Evolutionary conservation across 441 rosid genomes (phyloP).

Genomic region (Viola pubescens): DNA sequence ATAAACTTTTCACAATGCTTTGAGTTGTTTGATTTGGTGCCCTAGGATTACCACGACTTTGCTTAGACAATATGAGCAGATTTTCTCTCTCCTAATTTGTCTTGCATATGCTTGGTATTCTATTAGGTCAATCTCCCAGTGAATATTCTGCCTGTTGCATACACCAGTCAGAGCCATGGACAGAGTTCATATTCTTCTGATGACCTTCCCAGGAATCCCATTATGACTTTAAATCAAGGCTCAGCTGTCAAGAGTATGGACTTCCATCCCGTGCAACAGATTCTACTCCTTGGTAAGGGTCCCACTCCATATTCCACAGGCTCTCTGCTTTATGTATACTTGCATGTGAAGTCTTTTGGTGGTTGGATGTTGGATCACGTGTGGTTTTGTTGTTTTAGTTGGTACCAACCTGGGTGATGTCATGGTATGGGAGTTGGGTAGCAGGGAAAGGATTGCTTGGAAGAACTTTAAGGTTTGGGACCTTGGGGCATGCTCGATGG

Average conservation of each 20-base stretch:
- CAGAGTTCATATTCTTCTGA: constrained; percentile 59
- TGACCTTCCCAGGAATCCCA: constrained; percentile 63
- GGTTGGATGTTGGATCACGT: constrained; percentile 8
- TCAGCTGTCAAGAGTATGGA: constrained; percentile 78
- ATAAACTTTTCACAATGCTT: not conserved
- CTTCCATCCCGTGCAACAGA: constrained; percentile 68
- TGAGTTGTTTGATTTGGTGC: constrained; percentile 3
- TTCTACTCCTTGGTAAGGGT: constrained; percentile 58
- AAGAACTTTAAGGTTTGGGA: constrained; percentile 70
- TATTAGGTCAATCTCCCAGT: constrained; percentile 56
- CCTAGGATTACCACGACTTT: not conserved
- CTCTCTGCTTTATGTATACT: not conserved
- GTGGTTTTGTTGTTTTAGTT: constrained; percentile 38
- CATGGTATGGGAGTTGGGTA: constrained; percentile 67
- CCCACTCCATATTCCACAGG: constrained; percentile 7
- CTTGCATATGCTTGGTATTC: not conserved
- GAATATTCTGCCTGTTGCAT: constrained; percentile 57
- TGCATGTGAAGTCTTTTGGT: not conserved
- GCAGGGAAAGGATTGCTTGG: constrained; percentile 46
- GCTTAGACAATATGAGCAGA: too few relatives aligned
- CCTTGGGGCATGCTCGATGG: constrained; percentile 38
- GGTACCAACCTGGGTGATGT: constrained; percentile 75
- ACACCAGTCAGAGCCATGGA: constrained; percentile 53
- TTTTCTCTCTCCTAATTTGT: not conserved
- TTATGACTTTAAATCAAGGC: constrained; percentile 46